Base-by-base conservation (phyloP, 352 stramenopile species). In the Pythium grandisporangium region DNA sequence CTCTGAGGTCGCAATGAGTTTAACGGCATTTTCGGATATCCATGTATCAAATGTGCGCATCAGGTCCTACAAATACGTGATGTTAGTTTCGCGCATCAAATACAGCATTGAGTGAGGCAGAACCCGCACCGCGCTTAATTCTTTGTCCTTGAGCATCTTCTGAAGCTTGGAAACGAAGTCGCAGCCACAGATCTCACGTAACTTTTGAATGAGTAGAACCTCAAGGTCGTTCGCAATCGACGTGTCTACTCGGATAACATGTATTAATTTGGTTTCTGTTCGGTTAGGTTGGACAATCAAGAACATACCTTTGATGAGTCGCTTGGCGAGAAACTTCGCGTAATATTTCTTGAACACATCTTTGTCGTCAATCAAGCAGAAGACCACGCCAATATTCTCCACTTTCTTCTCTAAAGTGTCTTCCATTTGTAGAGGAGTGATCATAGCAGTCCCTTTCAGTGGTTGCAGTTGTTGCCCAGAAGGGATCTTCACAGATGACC, bases 301-400 rank as follows among this genome's bases (percentile, higher is more conserved):
- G n/a, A 5, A 21, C 19, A 1, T 51, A 89, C 76, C 80, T 84
- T 88, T 87, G 51, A 93, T 89, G 16, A 93, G 57, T 3, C 80
- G 64, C 37, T 91, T 90, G 6, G 80, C 72, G 30, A 93, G 43
- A 51, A 84, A 85, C 42, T 90, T 93, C 2, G 80, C 75, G 42
- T 93, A 93, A 43, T 84, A 91, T 36, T 89, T 89, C 48, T 93
- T 90, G 75, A 93, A 93, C 11, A 93, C 57, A 45, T 93, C 80
- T 49, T 93, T 93, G 64, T 93, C 80, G 24, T 93, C 77, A 36
- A 93, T 84, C n/a, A 93, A 59, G 39, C 77, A 90, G 46, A 93
- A 93, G 17, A 93, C 80, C 26, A 91, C 65, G 11, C 77, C 66
- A 20, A 91, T 79, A 29, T 79, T 82, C 37, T 88, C 72, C 36